phyloP scores from a whole-genome alignment of 2,329 filamentous ascomycete genomes.

The Penicillium fuscoglaucum region DNA sequence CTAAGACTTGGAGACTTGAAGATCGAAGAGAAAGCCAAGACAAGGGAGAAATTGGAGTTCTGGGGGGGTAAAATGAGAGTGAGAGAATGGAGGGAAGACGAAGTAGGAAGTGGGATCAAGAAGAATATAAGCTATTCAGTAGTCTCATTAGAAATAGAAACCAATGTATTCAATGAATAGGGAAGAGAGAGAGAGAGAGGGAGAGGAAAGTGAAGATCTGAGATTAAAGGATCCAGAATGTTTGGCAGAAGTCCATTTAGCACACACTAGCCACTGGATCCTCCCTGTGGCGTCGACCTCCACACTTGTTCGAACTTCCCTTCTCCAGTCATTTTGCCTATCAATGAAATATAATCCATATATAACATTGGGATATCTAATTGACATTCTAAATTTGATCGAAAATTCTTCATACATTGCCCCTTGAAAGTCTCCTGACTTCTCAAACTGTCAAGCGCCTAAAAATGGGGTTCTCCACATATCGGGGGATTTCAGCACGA shows the following conservation, averaged over 20 bases:
- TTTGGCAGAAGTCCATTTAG: constrained; percentile 13
- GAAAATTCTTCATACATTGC: background rate
- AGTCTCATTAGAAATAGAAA: background rate
- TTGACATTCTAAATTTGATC: background rate
- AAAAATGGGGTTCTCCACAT: constrained; percentile 8
- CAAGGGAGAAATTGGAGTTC: constrained; percentile 9
- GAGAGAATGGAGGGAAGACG: constrained; percentile 9
- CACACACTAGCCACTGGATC: constrained; percentile 15
- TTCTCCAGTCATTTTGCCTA: background rate
- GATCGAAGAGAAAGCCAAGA: constrained; percentile 8
- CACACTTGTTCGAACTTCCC: constrained; percentile 2
- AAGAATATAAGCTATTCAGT: background rate
- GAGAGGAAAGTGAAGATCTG: constrained; percentile 18
- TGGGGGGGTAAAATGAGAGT: constrained; percentile 11
- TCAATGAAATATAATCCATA: background rate
- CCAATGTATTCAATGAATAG: background rate
- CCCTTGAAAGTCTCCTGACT: background rate
- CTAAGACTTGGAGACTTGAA: background rate
- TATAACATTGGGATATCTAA: background rate
- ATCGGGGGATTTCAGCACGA: constrained; percentile 13
- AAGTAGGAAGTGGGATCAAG: background rate
- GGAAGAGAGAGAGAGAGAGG: constrained; percentile 9
- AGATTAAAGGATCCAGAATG: constrained; percentile 19
- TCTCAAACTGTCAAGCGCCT: background rate
- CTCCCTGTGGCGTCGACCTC: constrained; percentile 11